Conservation (phyloP, 306 rosid species). For the Gleditsia sinensis region DNA sequence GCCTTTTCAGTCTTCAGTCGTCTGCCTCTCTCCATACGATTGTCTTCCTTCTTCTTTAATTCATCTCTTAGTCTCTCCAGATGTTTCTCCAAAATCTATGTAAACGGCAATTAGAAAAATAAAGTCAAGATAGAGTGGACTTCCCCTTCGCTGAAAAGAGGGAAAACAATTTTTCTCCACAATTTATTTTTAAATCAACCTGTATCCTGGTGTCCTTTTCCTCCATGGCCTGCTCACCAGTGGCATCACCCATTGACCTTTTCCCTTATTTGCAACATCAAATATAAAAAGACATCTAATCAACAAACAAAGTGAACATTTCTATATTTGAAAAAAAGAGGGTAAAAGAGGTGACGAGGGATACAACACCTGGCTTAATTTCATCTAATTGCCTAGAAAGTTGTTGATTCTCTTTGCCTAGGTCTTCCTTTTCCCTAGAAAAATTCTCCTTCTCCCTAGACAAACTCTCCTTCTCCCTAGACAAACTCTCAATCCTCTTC, state of each 20-base stretch:
- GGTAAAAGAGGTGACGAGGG: neutral
- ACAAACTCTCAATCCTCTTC: no score
- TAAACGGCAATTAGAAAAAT: conserved; percentile 19
- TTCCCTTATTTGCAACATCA: conserved; percentile 45
- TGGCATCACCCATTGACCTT: conserved; percentile 56
- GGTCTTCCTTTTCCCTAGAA: conserved; percentile 75
- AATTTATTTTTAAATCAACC: conserved; percentile 45
- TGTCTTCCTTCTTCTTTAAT: conserved; percentile 64
- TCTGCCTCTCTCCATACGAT: conserved; percentile 48
- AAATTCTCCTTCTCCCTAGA: no score
- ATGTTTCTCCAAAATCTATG: conserved; percentile 71
- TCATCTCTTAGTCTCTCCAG: conserved; percentile 70
- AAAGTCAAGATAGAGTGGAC: neutral
- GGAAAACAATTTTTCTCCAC: neutral
- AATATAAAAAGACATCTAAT: conserved; percentile 10
- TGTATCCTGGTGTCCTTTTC: conserved; percentile 90
- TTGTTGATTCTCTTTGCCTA: conserved; percentile 68
- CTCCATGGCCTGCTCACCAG: conserved; percentile 87
- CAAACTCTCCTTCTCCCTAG: no score
- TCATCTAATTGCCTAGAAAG: conserved; percentile 84
- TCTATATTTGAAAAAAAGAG: neutral
- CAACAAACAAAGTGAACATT: neutral
- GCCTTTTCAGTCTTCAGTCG: conserved; percentile 78
- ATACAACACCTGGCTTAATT: conserved; percentile 80
- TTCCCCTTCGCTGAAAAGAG: neutral